Evolutionary conservation across 1,284 basidiomycete genomes (phyloP).

Genomic region (Athelia psychrophila): DNA sequence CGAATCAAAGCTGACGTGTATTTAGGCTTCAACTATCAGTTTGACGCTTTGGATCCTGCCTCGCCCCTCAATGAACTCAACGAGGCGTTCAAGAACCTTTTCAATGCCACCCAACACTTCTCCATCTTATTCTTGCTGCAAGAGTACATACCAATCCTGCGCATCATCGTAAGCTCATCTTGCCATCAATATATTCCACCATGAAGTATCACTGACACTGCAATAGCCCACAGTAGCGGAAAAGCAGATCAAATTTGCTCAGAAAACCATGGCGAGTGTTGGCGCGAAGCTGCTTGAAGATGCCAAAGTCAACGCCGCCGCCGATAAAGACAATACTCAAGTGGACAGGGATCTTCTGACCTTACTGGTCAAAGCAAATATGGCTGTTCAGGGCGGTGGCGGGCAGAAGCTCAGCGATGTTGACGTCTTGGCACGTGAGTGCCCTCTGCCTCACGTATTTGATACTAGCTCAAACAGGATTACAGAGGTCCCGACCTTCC

Average conservation of each 20-base stretch:
- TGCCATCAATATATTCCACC: neutral
- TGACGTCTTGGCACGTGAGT: constrained; percentile 50
- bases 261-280: constrained; percentile 26
- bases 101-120: constrained; percentile 2
- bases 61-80: constrained; percentile 35
- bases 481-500: constrained; percentile 31
- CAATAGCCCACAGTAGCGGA: constrained; percentile 23
- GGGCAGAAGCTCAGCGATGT: constrained; percentile 40
- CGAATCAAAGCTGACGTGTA: neutral
- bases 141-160: constrained; percentile 20
- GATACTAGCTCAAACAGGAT: constrained; percentile 9
- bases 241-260: constrained; percentile 14
- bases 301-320: constrained; percentile 31
- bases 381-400: constrained; percentile 29
- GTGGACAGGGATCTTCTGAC: constrained; percentile 25
- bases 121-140: constrained; percentile 6
- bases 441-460: constrained; percentile 4
- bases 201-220: neutral
- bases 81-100: constrained; percentile 31
- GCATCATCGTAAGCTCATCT: constrained; percentile 9
- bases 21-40: constrained; percentile 50
- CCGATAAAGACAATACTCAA: constrained; percentile 19
- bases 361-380: constrained; percentile 39
- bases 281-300: constrained; percentile 32
- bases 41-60: constrained; percentile 31